Evolutionary conservation across 169 alveolate species (phyloP), one percentile per base, ranked within the genome.

Genomic region (Plasmodium reichenowi): DNA sequence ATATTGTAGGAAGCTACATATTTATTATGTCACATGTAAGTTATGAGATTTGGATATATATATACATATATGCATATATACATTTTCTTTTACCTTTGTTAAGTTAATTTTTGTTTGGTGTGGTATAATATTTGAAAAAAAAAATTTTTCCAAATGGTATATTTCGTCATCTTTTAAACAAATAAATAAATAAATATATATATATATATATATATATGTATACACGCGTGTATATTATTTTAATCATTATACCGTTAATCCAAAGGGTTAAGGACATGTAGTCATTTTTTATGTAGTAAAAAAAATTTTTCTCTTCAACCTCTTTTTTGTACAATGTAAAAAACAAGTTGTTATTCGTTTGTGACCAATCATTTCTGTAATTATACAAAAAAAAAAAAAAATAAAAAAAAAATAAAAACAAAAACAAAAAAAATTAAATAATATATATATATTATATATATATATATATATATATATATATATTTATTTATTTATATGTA

Each of bases 341-440:
- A 52, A 75, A 75, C 4, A 75, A 15, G 9, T 24, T 26, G 17
- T 26, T 54, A 20, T 32, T 10, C 4, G 88, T 75, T 56, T 75
- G 88, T 0, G 88, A 75, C 88, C 88, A 75, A 43, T 75, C 88
- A 15, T 75, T 12, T 15, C 88, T 75, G 9, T 32, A 32, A 32
- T 32, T 3, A 67, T 17, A 32, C 13, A 32, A 47, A 10, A 22
- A 71, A 20, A 1, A 32, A 67, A 59, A 12, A 56, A 10, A 54
- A 56, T 1, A 13, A 66, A 13, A 15, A 13, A 12, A 63, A 13
- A 22, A n/a, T n/a, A 12, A 56, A 10, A 54, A 56, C 1, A 13
- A 66, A 13, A 15, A 13, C 4, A 63, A 13, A 22, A 24, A 24
- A 2, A 15, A 24, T 26, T 4, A 38, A 29, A 17, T 3, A 29